Base-by-base conservation (phyloP, 805 yeast genomes). In the Teunomyces pallodes region DNA sequence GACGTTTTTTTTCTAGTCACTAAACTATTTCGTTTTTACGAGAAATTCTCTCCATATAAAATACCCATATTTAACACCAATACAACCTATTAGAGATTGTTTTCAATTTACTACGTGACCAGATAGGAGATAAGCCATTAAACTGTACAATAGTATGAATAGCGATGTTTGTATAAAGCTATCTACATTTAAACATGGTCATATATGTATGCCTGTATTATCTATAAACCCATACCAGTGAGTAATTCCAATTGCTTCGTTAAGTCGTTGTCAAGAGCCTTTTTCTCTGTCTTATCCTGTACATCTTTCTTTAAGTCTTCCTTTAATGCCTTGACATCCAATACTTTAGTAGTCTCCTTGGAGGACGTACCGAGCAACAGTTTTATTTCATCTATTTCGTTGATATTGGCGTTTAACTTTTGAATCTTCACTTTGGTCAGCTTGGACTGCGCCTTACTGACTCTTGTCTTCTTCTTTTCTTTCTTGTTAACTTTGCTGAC, bases 161-260 rank as follows among this genome's bases (percentile, higher is more conserved):
- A 5, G 24, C 6, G 24, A 20, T 20, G 24, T 4, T 20, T 20
- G 24, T 20, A 20, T 5, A 5, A 20, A 20, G 24, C 4, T 5
- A 20, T 20, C 24, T 20, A 20, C 24, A 20, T 20, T 20, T 20
- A 20, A 20, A 20, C 24, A 20, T 20, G 6, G 24, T 20, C 24
- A 5, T 20, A 20, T 5, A 20, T 20, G 6, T 13, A 30, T 20
- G 17, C 24, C 9, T 36, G 26, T 36, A 36, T 36, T 38, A 24
- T 35, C 40, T 46, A 65, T 28, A 73, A 57, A 27, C 59, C 74
- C 62, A 79, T 69, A 4, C 73, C 80, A 14, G 75, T 70, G 16
- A 80, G 65, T 54, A 78, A 51, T 48, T 79, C 82, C 50, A 80
- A 53, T 58, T 80, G 83, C 42, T 61, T 60, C 13, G 69, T 63